Percentiles rank a stretch among this genome's conserved stretches.
Evolutionary conservation across 257 asterid species (phyloP).

Genomic region (Nicotiana sylvestris): DNA sequence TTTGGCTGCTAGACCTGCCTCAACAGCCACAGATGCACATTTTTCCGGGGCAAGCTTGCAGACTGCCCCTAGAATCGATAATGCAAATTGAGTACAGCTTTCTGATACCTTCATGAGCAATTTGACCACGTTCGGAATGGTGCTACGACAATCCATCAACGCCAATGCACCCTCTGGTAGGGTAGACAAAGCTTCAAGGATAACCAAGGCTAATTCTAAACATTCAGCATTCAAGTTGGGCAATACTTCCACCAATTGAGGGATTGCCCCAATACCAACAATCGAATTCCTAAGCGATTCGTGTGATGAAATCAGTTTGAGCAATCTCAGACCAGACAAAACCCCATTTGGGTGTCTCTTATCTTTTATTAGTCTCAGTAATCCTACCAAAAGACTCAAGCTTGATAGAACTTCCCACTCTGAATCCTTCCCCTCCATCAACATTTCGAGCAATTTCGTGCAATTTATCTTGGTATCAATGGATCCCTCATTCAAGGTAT

Average conservation of each 20-base stretch:
- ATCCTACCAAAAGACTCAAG: slow-evolving; percentile 66
- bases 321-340: slow-evolving; percentile 48
- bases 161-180: slow-evolving; percentile 43
- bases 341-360: slow-evolving; percentile 51
- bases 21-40: slow-evolving; percentile 39
- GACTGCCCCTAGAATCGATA: slow-evolving; percentile 40
- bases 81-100: slow-evolving; percentile 34
- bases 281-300: slow-evolving; percentile 36
- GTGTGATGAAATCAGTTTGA: slow-evolving; percentile 37
- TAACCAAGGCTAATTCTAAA: slow-evolving; percentile 35
- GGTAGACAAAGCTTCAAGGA: slow-evolving; percentile 31
- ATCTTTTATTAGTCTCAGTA: slow-evolving; percentile 61
- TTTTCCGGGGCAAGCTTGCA: slow-evolving; percentile 41
- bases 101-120: slow-evolving; percentile 43
- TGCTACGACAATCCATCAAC: slow-evolving; percentile 30
- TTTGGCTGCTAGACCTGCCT: slow-evolving; percentile 47
- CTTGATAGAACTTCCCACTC: slow-evolving; percentile 45
- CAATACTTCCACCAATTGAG: slow-evolving; percentile 37
- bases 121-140: slow-evolving; percentile 36
- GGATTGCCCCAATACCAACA: slow-evolving; percentile 54
- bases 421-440: slow-evolving; percentile 54
- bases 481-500: slow-evolving; percentile 69
- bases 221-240: slow-evolving; percentile 33
- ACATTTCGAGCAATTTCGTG: slow-evolving; percentile 43
- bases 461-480: slow-evolving; percentile 67